Percentiles rank a stretch among this genome's conserved stretches.
These are phyloP conservation scores for Erythrophleum ivorense DNA, from an alignment of 331 rosid species.

Conservation along the genomic window DNA sequence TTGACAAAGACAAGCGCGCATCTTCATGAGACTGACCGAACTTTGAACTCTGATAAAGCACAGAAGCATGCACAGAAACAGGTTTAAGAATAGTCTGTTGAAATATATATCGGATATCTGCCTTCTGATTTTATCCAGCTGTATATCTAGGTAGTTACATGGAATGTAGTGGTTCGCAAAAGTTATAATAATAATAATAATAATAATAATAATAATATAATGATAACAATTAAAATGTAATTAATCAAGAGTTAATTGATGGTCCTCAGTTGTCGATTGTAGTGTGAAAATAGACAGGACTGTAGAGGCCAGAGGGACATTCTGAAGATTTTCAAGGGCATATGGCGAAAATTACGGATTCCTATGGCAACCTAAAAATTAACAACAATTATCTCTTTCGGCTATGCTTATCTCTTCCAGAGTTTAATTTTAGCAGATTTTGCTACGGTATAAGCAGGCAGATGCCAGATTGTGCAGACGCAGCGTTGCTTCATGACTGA, in stretches of 20 bases:
- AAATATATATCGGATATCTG: background rate
- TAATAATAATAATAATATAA: background rate
- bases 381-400: background rate
- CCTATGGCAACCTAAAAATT: background rate
- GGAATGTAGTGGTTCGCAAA: background rate
- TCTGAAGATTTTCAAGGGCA: background rate
- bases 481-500: background rate
- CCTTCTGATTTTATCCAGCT: background rate
- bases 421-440: background rate
- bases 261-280: background rate
- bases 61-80: background rate
- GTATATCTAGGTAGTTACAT: background rate
- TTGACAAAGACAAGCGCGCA: slow-evolving; percentile 43
- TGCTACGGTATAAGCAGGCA: background rate
- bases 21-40: slow-evolving; percentile 11
- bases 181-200: background rate
- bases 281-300: too few species aligned
- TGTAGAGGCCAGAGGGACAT: background rate
- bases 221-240: background rate
- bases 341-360: background rate
- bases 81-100: background rate
- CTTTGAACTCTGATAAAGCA: background rate
- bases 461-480: background rate
- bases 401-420: background rate
- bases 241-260: background rate